phyloP scores from a whole-genome alignment of 257 asterid species.

The Catharanthus roseus region DNA sequence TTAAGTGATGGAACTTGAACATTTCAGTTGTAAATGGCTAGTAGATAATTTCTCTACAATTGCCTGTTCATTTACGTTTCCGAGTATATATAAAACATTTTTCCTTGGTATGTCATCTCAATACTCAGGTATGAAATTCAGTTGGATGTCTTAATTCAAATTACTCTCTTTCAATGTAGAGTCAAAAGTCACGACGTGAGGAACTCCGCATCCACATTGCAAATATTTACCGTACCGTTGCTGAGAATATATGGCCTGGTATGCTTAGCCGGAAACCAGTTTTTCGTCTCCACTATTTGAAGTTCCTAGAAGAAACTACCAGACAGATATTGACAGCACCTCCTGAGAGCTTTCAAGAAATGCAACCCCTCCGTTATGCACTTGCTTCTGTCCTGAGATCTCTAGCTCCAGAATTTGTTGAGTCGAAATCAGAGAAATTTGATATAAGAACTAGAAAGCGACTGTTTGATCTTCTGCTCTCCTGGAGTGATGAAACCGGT shows the following conservation, averaged over 20 bases:
- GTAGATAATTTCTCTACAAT: not conserved
- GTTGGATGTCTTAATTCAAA: constrained; percentile 1
- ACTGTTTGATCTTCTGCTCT: constrained; percentile 86
- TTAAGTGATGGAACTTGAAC: not conserved
- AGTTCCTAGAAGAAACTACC: constrained; percentile 91
- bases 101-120: not conserved
- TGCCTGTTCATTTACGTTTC: not conserved
- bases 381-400: constrained; percentile 92
- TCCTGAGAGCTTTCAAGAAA: constrained; percentile 80
- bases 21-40: constrained; percentile 1
- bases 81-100: not conserved
- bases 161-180: constrained; percentile 37
- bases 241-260: constrained; percentile 98
- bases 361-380: constrained; percentile 89
- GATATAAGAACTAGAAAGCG: constrained; percentile 88
- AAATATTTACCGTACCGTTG: constrained; percentile 81
- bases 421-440: constrained; percentile 88
- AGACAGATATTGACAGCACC: constrained; percentile 65
- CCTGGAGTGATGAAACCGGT: constrained; percentile 95
- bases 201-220: constrained; percentile 87
- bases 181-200: constrained; percentile 95
- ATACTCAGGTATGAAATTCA: not conserved
- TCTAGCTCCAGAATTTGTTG: constrained; percentile 98
- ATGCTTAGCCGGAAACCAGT: constrained; percentile 90
- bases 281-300: constrained; percentile 94